Evolutionary conservation across 352 stramenopile genomes (phyloP).

Genomic region (Elongisporangium senticosum): DNA sequence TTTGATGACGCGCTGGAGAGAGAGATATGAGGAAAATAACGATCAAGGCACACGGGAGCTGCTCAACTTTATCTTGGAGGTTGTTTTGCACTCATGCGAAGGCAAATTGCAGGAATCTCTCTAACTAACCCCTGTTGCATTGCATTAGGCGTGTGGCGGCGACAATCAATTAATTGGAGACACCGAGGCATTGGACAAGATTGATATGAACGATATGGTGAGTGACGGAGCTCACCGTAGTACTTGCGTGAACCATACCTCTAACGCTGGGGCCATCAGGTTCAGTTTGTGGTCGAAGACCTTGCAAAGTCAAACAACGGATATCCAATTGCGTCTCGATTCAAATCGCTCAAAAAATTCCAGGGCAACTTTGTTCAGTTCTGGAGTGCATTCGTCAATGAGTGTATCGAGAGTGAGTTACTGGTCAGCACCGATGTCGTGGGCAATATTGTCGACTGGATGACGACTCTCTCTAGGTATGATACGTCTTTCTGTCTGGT

Average conservation of each 20-base stretch:
- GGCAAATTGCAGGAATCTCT: not conserved
- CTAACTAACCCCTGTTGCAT: not conserved
- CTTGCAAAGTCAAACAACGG: conserved; percentile 49
- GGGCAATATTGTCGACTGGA: conserved; percentile 70
- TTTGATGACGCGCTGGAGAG: conserved; percentile 58
- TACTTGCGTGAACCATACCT: not conserved
- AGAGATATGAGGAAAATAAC: conserved; percentile 58
- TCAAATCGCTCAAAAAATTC: conserved; percentile 58
- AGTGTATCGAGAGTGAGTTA: conserved; percentile 78
- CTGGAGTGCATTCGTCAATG: conserved; percentile 69
- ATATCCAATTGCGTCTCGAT: conserved; percentile 64
- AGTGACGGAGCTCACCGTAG: not conserved
- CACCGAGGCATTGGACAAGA: conserved; percentile 45
- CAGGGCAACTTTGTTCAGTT: conserved; percentile 65
- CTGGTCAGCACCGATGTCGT: conserved; percentile 66
- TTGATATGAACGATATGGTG: conserved; percentile 71
- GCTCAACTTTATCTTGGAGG: conserved; percentile 74
- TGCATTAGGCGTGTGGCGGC: conserved; percentile 44
- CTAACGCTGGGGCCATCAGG: conserved; percentile 1
- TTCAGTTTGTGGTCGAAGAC: conserved; percentile 59
- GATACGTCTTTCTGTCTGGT: not conserved
- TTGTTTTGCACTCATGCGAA: conserved; percentile 1
- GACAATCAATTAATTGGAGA: conserved; percentile 39
- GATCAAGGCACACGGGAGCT: conserved; percentile 57
- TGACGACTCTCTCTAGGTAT: conserved; percentile 75